Evolutionary conservation across 2,329 filamentous ascomycete species (phyloP).

Genomic region (Aaosphaeria arxii): DNA sequence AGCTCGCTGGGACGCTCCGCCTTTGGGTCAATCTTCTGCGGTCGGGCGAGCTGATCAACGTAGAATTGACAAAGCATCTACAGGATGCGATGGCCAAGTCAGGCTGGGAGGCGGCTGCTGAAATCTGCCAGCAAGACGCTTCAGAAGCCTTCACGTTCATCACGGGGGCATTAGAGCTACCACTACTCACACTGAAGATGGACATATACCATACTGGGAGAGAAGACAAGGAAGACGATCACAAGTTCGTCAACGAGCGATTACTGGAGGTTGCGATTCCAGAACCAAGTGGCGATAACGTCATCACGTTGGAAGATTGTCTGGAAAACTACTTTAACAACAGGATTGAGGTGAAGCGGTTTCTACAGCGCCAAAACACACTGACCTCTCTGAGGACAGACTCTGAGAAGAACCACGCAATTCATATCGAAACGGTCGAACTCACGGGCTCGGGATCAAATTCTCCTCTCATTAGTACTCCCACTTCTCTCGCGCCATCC

Average conservation of each 20-base stretch:
- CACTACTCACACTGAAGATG: slow-evolving; percentile 85
- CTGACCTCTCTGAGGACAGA: slow-evolving; percentile 46
- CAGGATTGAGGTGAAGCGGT: slow-evolving; percentile 80
- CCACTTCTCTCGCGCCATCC: slow-evolving; percentile 25
- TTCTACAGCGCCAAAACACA: slow-evolving; percentile 62
- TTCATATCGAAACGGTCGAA: slow-evolving; percentile 47
- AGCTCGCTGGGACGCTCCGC: slow-evolving; percentile 73
- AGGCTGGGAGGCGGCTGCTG: slow-evolving; percentile 80
- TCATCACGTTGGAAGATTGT: slow-evolving; percentile 83
- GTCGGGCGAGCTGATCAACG: slow-evolving; percentile 78
- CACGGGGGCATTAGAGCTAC: slow-evolving; percentile 82
- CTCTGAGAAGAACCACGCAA: slow-evolving; percentile 31
- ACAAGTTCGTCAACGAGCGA: slow-evolving; percentile 91
- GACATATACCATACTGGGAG: slow-evolving; percentile 92
- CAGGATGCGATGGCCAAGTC: slow-evolving; percentile 80
- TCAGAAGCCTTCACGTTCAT: slow-evolving; percentile 96
- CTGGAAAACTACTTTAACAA: slow-evolving; percentile 95
- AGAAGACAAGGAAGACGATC: slow-evolving; percentile 78
- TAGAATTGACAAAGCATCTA: slow-evolving; percentile 81
- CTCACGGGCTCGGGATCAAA: slow-evolving; percentile 23
- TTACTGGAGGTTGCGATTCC: slow-evolving; percentile 90
- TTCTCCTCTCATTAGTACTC: slow-evolving; percentile 34
- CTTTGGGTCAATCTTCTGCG: slow-evolving; percentile 93
- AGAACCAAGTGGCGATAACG: slow-evolving; percentile 62
- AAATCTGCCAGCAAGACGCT: slow-evolving; percentile 84